Evolutionary conservation across 352 stramenopile species (phyloP).

Genomic region (Peronospora farinosa): DNA sequence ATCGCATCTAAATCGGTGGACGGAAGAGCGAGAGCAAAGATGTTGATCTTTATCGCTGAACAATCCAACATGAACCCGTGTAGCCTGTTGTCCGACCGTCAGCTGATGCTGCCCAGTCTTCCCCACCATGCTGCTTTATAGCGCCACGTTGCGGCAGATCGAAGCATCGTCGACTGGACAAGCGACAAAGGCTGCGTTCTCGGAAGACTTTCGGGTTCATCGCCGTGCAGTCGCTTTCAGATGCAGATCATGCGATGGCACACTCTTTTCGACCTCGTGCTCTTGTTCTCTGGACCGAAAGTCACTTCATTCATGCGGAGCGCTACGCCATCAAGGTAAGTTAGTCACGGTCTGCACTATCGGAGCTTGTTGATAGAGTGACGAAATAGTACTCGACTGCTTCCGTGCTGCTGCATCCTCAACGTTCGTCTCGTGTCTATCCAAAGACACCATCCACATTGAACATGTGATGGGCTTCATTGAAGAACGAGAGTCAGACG

Average conservation of each 20-base stretch:
- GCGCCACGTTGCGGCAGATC: too few relatives aligned
- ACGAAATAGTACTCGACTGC: too few relatives aligned
- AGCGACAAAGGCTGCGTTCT: neutral
- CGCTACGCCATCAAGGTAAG: neutral
- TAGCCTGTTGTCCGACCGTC: conserved; percentile 2
- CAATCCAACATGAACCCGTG: conserved; percentile 40
- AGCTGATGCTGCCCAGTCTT: conserved; percentile 6
- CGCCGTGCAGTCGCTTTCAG: conserved; percentile 5
- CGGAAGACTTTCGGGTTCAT: neutral
- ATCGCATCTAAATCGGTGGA: conserved; percentile 8
- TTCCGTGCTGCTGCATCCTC: too few relatives aligned
- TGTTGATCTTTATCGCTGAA: conserved; percentile 1
- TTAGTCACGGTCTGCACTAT: too few relatives aligned
- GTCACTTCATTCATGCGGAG: conserved; percentile 7
- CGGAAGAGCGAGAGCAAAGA: conserved; percentile 22
- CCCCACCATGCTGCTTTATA: too few relatives aligned
- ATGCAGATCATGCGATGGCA: conserved; percentile 6
- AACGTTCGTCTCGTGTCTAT: too few relatives aligned
- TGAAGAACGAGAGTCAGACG: conserved; percentile 9
- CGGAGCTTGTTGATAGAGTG: too few relatives aligned
- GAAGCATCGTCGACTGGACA: conserved; percentile 1
- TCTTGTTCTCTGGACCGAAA: conserved; percentile 18
- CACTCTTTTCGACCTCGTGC: conserved; percentile 5
- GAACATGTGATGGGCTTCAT: neutral
- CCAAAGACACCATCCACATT: too few relatives aligned